Evolutionary conservation across 495 filamentous ascomycete genomes (phyloP).

Genomic region (Neurospora hispaniola): DNA sequence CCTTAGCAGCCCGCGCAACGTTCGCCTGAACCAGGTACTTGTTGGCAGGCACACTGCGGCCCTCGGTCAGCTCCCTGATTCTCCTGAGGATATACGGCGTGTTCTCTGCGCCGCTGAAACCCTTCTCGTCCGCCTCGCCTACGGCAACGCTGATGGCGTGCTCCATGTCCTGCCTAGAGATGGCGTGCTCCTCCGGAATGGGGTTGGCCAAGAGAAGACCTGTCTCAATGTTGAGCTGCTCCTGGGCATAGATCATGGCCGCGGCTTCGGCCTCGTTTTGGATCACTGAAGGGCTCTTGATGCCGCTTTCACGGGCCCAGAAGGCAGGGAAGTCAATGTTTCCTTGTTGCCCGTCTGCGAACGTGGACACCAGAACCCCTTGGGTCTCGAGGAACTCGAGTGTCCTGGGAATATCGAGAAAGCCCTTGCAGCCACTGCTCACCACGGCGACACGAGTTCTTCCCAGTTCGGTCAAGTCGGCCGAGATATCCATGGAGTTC

Average conservation of each 20-base stretch:
- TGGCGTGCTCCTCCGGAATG: slow-evolving; percentile 57
- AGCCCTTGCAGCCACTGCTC: slow-evolving; percentile 87
- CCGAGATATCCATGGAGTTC: slow-evolving; percentile 81
- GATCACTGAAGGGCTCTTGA: slow-evolving; percentile 64
- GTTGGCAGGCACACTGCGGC: slow-evolving; percentile 64
- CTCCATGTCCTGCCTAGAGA: slow-evolving; percentile 66
- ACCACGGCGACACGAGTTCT: slow-evolving; percentile 82
- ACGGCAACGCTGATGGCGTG: slow-evolving; percentile 62
- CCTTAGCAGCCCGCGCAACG: slow-evolving; percentile 64
- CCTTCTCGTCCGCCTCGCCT: slow-evolving; percentile 55
- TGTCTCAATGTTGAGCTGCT: slow-evolving; percentile 52
- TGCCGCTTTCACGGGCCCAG: slow-evolving; percentile 74
- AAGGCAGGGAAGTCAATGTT: slow-evolving; percentile 78
- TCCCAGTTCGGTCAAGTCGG: slow-evolving; percentile 91
- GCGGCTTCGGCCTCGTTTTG: slow-evolving; percentile 72
- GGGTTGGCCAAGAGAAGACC: slow-evolving; percentile 86
- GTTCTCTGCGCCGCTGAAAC: slow-evolving; percentile 63
- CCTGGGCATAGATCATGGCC: slow-evolving; percentile 54
- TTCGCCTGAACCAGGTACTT: slow-evolving; percentile 68
- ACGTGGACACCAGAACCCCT: slow-evolving; percentile 77
- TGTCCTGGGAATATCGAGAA: slow-evolving; percentile 82
- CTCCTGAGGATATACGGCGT: slow-evolving; percentile 79
- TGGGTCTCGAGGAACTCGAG: slow-evolving; percentile 93
- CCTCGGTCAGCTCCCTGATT: slow-evolving; percentile 71
- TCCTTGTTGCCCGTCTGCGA: slow-evolving; percentile 62